Percentiles rank a stretch among this genome's conserved stretches.
phyloP scores from a whole-genome alignment of 2,329 filamentous ascomycete genomes.

The Phaeophleospora eucalypticola region DNA sequence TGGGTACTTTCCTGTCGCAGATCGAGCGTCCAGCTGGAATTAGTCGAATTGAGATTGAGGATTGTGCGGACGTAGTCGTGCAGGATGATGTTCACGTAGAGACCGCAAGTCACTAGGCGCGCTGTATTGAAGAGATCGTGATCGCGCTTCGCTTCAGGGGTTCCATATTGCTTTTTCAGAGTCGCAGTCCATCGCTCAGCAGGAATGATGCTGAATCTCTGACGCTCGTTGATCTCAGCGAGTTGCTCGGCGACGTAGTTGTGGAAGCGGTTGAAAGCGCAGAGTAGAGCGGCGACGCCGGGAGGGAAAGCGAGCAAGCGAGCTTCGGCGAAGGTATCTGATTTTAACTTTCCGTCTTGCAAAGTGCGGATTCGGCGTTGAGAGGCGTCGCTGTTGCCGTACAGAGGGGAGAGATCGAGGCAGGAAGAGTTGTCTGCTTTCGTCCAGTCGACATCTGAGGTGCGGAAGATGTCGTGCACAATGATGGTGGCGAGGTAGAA shows the following conservation, averaged over 20 bases:
- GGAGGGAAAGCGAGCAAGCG: constrained; percentile 63
- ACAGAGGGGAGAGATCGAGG: constrained; percentile 68
- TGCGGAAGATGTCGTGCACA: constrained; percentile 61
- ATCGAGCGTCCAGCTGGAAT: constrained; percentile 43
- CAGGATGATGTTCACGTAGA: constrained; percentile 53
- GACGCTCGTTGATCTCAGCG: constrained; percentile 81
- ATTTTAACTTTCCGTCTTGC: constrained; percentile 64
- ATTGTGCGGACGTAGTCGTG: constrained; percentile 54
- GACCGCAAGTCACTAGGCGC: constrained; percentile 49
- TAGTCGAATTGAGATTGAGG: constrained; percentile 43
- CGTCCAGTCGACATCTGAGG: constrained; percentile 58
- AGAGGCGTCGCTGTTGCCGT: constrained; percentile 65
- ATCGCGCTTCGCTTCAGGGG: constrained; percentile 35
- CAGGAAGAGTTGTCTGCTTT: constrained; percentile 69
- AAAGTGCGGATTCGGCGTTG: constrained; percentile 63
- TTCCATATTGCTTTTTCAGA: constrained; percentile 31
- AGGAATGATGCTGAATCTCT: constrained; percentile 68
- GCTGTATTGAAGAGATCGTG: constrained; percentile 52
- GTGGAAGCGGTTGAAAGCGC: constrained; percentile 73
- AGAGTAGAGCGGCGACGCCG: constrained; percentile 63
- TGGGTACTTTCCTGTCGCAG: constrained; percentile 38
- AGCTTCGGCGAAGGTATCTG: constrained; percentile 65
- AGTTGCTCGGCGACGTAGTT: constrained; percentile 79
- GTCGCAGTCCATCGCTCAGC: constrained; percentile 44
- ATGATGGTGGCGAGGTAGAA: constrained; percentile 71